Evolutionary conservation across 106 monocot species (phyloP).

Genomic region (Allium fistulosum): DNA sequence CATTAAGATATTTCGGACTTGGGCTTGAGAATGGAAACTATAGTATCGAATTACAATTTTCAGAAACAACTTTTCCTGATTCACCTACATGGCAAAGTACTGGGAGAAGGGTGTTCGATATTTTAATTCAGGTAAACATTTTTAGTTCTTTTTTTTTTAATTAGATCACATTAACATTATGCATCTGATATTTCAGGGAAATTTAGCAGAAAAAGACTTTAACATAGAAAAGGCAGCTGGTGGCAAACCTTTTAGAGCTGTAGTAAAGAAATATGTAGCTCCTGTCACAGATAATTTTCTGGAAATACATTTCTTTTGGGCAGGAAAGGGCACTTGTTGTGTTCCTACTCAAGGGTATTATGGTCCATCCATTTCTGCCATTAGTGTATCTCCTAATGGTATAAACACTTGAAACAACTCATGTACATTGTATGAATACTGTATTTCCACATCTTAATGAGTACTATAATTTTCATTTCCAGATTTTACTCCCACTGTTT

Average conservation of each 20-base stretch:
- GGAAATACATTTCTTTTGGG: constrained; percentile 86
- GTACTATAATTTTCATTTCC: neutral
- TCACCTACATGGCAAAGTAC: constrained; percentile 44
- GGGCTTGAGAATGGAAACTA: constrained; percentile 96
- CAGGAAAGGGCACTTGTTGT: constrained; percentile 74
- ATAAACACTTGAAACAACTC: constrained; percentile 10
- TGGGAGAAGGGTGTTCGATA: constrained; percentile 81
- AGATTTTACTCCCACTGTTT: constrained; percentile 59
- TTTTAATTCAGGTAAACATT: constrained; percentile 70
- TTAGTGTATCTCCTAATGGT: constrained; percentile 56
- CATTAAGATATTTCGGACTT: constrained; percentile 86
- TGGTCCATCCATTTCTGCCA: constrained; percentile 58
- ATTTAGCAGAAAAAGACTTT: constrained; percentile 43
- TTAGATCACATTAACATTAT: neutral
- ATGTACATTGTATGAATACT: too few relatives aligned
- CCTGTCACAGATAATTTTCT: constrained; percentile 61
- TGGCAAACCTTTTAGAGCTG: constrained; percentile 28
- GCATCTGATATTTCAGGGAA: constrained; percentile 34
- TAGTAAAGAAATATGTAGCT: constrained; percentile 25
- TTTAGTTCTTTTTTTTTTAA: neutral
- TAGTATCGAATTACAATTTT: constrained; percentile 49
- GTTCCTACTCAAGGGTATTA: constrained; percentile 56
- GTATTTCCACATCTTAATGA: too few relatives aligned
- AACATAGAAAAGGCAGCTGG: constrained; percentile 63
- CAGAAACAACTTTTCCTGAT: constrained; percentile 35